A percentile compares a stretch with the other conserved stretches of the same genome.
Evolutionary conservation across 177 flowering plant genomes (phyloP).

Genomic region (Vitis hybrid): DNA sequence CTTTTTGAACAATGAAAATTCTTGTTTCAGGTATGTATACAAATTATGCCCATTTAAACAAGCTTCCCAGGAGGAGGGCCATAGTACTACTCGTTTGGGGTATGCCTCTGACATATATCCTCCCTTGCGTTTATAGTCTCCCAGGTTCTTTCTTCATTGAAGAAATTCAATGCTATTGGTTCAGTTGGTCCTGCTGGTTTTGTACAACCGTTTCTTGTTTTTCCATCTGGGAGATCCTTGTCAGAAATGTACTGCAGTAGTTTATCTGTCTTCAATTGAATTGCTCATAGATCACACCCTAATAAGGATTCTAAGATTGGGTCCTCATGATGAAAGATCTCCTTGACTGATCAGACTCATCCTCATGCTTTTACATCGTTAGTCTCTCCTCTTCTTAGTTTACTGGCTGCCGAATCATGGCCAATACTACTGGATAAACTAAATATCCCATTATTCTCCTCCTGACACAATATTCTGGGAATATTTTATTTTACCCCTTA

Average conservation of each 20-base stretch:
- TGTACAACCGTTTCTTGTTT: not conserved
- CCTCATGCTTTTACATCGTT: not conserved
- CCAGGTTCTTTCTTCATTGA: not conserved
- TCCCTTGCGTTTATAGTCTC: not conserved
- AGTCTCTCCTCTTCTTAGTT: not conserved
- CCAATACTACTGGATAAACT: not conserved
- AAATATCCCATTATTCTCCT: not conserved
- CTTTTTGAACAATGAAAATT: not conserved
- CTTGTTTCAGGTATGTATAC: conserved; percentile 75
- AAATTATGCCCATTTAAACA: conserved; percentile 93
- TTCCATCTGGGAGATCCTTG: not conserved
- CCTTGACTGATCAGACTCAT: not conserved
- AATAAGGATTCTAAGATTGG: too few relatives aligned
- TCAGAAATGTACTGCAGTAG: not conserved
- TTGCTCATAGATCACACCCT: too few relatives aligned
- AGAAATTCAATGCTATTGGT: not conserved
- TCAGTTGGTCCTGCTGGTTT: not conserved
- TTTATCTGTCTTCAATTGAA: too few relatives aligned
- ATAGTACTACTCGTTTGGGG: conserved; percentile 82
- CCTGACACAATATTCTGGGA: too few relatives aligned
- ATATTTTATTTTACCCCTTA: too few relatives aligned
- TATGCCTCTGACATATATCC: conserved; percentile 27
- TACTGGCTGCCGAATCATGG: not conserved
- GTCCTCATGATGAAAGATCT: too few relatives aligned
- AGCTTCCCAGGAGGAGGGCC: conserved; percentile 92